These are phyloP conservation scores for Kuraishia piskuri DNA, from an alignment of 805 yeast species.

Conservation along the genomic window DNA sequence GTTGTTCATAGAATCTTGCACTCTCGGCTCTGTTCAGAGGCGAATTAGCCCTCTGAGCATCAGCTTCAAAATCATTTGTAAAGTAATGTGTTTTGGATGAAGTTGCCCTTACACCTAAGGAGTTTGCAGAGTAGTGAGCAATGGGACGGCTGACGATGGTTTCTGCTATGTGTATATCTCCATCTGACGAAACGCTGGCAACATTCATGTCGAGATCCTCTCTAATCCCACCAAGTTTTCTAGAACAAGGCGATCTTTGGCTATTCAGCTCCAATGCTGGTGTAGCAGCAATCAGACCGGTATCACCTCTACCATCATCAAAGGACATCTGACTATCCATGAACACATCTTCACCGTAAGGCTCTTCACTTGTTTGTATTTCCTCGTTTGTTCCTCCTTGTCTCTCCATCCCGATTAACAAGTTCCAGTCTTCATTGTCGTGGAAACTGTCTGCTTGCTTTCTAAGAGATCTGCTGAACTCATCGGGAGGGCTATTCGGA, in stretches of 20 bases:
- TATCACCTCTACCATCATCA: background rate
- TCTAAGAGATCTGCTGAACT: background rate
- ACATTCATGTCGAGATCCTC: background rate
- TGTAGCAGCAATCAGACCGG: background rate
- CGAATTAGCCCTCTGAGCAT: background rate
- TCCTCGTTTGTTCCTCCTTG: background rate
- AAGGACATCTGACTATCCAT: background rate
- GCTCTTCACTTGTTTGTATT: background rate
- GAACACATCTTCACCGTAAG: background rate
- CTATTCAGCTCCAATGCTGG: background rate
- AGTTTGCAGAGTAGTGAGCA: background rate
- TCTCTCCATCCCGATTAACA: background rate
- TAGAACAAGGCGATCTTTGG: background rate
- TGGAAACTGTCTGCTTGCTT: background rate
- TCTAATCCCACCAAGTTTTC: background rate
- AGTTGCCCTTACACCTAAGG: background rate
- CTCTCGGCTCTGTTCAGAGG: background rate
- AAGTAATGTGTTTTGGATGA: background rate
- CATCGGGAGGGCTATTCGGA: background rate
- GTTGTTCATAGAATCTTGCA: background rate
- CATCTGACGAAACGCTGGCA: background rate
- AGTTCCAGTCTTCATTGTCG: background rate
- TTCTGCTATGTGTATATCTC: background rate
- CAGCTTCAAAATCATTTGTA: background rate
- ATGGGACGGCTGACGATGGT: background rate